Evolutionary conservation across 192 early-diverging fungal species (phyloP), one percentile per base, ranked within the genome.

Genomic region (Backusella tarrabulga): DNA sequence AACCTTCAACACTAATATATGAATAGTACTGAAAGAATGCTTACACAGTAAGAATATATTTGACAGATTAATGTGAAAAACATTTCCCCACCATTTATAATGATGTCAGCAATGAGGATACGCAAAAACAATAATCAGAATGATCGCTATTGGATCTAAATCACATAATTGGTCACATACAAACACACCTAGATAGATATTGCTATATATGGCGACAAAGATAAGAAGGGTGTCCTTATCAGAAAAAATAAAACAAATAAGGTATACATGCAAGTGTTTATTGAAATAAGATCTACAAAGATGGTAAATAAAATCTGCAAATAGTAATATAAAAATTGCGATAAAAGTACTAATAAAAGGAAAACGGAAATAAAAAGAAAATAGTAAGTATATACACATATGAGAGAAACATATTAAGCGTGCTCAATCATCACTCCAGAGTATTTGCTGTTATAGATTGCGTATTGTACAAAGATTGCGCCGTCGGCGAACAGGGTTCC

Each of bases 401-500:
- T 63, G 56, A 29, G 26, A 63, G 26, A 63, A 15, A 11, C 56
- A 63, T 26, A 14, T 63, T 63, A 63, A 29, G 26, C 56, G 29
- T 63, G 56, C 3, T 63, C 56, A 63, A 63, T 29, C 21, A 11
- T 29, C 26, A 63, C 21, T 23, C 21, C 56, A 63, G 56, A 63
- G 26, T 76, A 15, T 19, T 38, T 63, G 6, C 46, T 50, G 52
- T 38, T 60, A 42, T 71, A 80, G 19, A 74, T 44, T 67, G 74
- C 41, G 40, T 80, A 87, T 41, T 89, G 88, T 26, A 44, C 40
- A 85, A 90, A 90, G 41, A 94, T 92, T 38, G 87, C 87, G 15
- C 88, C 77, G 74, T 95, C 93, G 71, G 93, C 91, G 23, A 89
- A 34, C 23, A 93, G 81, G 1, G 94, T 94, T 0, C 92, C 88